A percentile compares a stretch with the other conserved stretches of the same genome.
Evolutionary conservation across 2,329 filamentous ascomycete genomes (phyloP).

Genomic region (Epichloe brachyelytri): DNA sequence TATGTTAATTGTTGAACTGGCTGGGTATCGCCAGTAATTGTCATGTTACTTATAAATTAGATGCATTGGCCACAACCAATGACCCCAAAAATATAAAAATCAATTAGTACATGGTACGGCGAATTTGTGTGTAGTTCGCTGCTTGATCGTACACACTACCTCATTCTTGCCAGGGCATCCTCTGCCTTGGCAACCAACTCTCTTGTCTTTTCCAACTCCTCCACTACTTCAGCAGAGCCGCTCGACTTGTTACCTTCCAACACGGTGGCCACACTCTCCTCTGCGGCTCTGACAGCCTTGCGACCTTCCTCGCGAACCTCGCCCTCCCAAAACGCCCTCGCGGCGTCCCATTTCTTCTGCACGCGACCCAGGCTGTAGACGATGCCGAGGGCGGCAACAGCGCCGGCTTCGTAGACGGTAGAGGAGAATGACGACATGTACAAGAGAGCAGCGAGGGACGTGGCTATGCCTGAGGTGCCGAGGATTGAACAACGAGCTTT

Average conservation of each 20-base stretch:
- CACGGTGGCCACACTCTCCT: slow-evolving; percentile 36
- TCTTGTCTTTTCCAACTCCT: slow-evolving; percentile 26
- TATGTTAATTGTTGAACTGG: no score
- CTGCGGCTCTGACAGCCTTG: slow-evolving; percentile 45
- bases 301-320: slow-evolving; percentile 55
- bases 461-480: slow-evolving; percentile 54
- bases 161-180: slow-evolving; percentile 33
- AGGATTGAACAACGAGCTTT: slow-evolving; percentile 63
- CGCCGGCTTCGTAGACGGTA: slow-evolving; percentile 46
- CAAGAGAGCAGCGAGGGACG: slow-evolving; percentile 39
- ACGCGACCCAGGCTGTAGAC: slow-evolving; percentile 46
- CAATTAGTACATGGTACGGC: no score
- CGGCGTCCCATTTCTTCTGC: slow-evolving; percentile 50
- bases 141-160: slow-evolving; percentile 18
- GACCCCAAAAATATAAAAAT: no score
- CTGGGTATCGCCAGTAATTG: no score
- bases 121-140: no score
- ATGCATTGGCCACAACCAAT: no score
- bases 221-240: slow-evolving; percentile 9
- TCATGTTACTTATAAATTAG: no score
- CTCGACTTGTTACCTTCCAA: slow-evolving; percentile 21
- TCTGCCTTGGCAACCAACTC: slow-evolving; percentile 36
- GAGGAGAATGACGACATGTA: slow-evolving; percentile 43
- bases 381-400: slow-evolving; percentile 47
- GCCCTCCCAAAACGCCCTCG: slow-evolving; percentile 48